Percentiles rank a stretch among this genome's conserved stretches.
phyloP scores from a whole-genome alignment of 257 asterid species.

The Vinca minor region DNA sequence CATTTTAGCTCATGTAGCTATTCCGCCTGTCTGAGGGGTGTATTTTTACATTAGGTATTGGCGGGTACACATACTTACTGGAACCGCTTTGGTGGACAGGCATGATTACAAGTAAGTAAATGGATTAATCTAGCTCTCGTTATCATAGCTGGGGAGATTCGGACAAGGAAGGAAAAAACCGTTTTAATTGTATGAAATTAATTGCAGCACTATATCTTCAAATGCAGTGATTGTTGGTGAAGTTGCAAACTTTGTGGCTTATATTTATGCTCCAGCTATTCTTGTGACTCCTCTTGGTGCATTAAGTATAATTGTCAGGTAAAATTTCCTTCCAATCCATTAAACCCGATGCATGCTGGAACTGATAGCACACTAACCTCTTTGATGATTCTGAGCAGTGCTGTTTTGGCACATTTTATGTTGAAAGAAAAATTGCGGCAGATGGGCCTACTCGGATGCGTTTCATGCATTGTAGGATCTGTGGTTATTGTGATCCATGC shows the following conservation, averaged over 20 bases:
- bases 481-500: constrained; percentile 41
- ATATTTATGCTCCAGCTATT: constrained; percentile 89
- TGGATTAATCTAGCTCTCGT: background rate
- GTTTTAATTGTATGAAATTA: constrained; percentile 5
- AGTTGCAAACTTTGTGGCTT: constrained; percentile 73
- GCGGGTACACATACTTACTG: constrained; percentile 74
- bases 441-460: constrained; percentile 37
- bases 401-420: constrained; percentile 36
- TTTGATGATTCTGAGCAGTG: constrained; percentile 30
- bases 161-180: background rate
- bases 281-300: constrained; percentile 94
- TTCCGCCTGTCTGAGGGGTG: background rate
- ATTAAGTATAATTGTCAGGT: constrained; percentile 83
- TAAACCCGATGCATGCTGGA: constrained; percentile 12
- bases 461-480: constrained; percentile 39
- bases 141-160: background rate
- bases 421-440: constrained; percentile 34
- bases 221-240: constrained; percentile 78
- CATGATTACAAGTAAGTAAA: constrained; percentile 69
- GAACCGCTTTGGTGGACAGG: constrained; percentile 99
- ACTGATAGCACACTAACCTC: constrained; percentile 24
- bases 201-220: constrained; percentile 12
- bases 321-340: constrained; percentile 9
- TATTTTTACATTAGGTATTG: constrained; percentile 46
- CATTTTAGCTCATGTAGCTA: background rate